Conservation (phyloP, 495 filamentous ascomycete species). For the Aspergillus heteromorphus region DNA sequence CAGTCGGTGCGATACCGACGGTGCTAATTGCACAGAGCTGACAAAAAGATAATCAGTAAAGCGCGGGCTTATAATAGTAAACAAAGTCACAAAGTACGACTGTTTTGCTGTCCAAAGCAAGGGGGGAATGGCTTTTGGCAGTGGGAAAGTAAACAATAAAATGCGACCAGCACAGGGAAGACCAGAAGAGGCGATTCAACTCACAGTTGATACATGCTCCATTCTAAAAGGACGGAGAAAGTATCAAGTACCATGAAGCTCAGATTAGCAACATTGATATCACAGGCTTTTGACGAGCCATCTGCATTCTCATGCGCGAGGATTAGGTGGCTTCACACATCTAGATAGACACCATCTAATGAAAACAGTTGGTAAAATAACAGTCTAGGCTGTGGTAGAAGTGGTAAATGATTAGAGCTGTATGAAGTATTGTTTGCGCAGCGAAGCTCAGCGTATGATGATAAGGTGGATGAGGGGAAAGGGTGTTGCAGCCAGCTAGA, state of each 20-base stretch:
- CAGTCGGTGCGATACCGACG: constrained; percentile 60
- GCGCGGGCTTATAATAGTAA: background rate
- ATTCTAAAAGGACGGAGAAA: constrained; percentile 34
- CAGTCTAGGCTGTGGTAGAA: background rate
- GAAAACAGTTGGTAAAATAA: background rate
- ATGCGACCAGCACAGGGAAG: background rate
- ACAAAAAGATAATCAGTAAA: background rate
- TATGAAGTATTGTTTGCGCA: background rate
- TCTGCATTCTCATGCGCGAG: constrained; percentile 29
- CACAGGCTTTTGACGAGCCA: constrained; percentile 35
- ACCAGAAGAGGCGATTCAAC: constrained; percentile 10
- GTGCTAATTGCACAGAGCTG: constrained; percentile 70
- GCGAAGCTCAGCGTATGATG: background rate
- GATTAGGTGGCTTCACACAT: constrained; percentile 17
- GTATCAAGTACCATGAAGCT: constrained; percentile 35
- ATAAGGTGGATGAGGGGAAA: background rate
- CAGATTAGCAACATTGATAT: constrained; percentile 32
- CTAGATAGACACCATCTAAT: constrained; percentile 3
- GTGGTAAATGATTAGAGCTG: background rate
- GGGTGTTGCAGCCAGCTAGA: background rate
- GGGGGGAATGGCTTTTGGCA: background rate
- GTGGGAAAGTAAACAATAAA: background rate
- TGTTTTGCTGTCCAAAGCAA: background rate
- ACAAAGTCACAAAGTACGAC: background rate
- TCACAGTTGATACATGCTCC: constrained; percentile 48